phyloP scores from a whole-genome alignment of 495 filamentous ascomycete genomes.

The Penicillium ochrochloron region DNA sequence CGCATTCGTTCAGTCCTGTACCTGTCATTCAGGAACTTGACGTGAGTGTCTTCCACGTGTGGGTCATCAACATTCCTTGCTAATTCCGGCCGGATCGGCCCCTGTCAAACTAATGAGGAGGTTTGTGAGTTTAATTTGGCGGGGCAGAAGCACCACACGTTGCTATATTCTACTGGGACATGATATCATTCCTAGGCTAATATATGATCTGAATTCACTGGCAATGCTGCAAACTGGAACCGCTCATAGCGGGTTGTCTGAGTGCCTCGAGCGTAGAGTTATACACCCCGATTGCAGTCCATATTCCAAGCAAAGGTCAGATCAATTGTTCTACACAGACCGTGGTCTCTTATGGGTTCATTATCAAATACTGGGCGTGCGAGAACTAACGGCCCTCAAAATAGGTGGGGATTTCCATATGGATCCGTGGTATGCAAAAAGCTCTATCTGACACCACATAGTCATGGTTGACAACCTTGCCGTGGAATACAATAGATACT shows the following conservation, averaged over 20 bases:
- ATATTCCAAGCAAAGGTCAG: too few relatives aligned
- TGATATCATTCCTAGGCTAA: conserved; percentile 5
- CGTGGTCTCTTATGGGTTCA: too few relatives aligned
- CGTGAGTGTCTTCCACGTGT: conserved; percentile 8
- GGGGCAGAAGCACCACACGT: background rate
- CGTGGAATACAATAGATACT: too few relatives aligned
- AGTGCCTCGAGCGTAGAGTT: too few relatives aligned
- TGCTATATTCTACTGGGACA: background rate
- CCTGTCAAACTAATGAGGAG: background rate
- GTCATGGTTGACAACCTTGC: too few relatives aligned
- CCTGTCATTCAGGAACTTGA: background rate
- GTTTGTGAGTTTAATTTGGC: background rate
- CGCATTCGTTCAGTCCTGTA: background rate
- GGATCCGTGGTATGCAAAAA: background rate
- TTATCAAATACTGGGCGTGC: too few relatives aligned
- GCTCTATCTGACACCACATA: background rate
- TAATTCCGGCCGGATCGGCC: background rate
- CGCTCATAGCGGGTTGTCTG: too few relatives aligned
- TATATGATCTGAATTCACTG: too few relatives aligned
- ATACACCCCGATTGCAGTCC: too few relatives aligned
- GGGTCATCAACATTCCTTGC: conserved; percentile 12
- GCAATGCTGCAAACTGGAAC: too few relatives aligned
- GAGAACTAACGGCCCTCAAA: too few relatives aligned
- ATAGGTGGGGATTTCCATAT: background rate
- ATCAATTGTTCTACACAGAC: background rate